Base-by-base conservation (phyloP, 2,329 filamentous ascomycete species). In the Amesomyces nigricolor region DNA sequence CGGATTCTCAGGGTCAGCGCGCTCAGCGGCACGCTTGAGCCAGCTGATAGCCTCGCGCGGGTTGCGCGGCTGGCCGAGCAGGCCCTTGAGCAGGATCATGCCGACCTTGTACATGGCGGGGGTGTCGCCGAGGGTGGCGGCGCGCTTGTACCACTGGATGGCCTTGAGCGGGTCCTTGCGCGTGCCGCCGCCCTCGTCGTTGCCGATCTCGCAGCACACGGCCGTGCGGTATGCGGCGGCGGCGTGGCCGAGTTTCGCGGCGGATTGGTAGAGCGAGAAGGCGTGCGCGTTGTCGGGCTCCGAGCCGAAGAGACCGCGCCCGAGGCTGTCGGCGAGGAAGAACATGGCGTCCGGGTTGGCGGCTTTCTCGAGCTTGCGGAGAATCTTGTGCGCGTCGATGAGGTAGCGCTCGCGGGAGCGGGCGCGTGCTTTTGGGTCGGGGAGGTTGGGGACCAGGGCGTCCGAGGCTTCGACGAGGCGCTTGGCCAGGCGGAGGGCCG, bases 101-200 rank as follows among this genome's bases (percentile, higher is more conserved):
- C 94, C 94, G 72, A 97, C 85, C 72, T 99, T 99, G 76, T 96
- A 99, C 90, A 97, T 95, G 30, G 91, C 94, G 0, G 92, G 88
- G 1, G 88, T 87, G 66, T 99, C 92, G 3, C 94, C 92, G 2
- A 97, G 78, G 11, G 87, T 87, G 10, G 94, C 92, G 6, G 94
- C 91, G 43, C 91, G 88, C 69, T 92, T 91, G 72, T 99, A 99
- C 94, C 94, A 99, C 70, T 97, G 92, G 17, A 97, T 91, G 1
- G 94, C 92, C 72, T 97, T 97, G 62, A 92, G 73, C 0, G 90
- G 89, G 66, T 99, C 94, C 64, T 87, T 88, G 56, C 89, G 85
- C 1, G 94, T 97, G 22, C 94, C 94, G 51, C 94, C 94, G 30
- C 91, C 92, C 65, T 95, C 91, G 67, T 97, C 92, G 54, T 91